Conservation (phyloP, 371 early-diverging fungal species). For the Capillidium heterosporum region DNA sequence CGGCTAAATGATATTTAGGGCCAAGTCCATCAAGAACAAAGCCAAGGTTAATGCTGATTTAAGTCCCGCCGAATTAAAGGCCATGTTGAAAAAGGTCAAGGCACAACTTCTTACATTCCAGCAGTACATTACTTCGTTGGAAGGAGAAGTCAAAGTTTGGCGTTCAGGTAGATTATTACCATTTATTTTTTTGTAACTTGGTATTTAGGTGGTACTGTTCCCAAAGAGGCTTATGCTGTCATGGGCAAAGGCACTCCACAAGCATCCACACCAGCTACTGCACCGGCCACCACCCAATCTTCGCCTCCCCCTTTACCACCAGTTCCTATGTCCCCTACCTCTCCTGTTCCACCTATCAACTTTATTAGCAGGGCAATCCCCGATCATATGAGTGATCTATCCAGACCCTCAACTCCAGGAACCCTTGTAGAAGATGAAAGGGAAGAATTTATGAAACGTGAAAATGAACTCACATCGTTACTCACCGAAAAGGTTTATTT, state of each 20-base stretch:
- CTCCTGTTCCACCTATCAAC: constrained; percentile 5
- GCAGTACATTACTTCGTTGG: constrained; percentile 60
- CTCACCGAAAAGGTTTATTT: constrained; percentile 61
- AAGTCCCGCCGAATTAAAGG: constrained; percentile 82
- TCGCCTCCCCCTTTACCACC: constrained; percentile 5
- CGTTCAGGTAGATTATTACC: constrained; percentile 26
- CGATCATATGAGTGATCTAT: constrained; percentile 11
- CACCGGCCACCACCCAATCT: constrained; percentile 4
- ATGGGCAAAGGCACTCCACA: constrained; percentile 27
- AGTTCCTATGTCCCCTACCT: constrained; percentile 11
- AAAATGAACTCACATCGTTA: constrained; percentile 83
- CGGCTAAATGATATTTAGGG: constrained; percentile 19
- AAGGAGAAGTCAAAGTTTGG: constrained; percentile 78
- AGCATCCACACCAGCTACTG: constrained; percentile 8
- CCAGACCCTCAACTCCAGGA: constrained; percentile 60
- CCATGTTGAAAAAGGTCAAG: constrained; percentile 72
- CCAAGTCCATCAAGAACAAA: constrained; percentile 97
- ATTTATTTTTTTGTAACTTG: not conserved
- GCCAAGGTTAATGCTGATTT: constrained; percentile 93
- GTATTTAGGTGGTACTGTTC: constrained; percentile 37
- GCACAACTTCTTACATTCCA: constrained; percentile 58
- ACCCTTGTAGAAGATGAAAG: constrained; percentile 72
- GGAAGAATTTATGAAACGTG: constrained; percentile 80
- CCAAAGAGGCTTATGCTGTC: constrained; percentile 51
- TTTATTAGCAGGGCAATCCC: constrained; percentile 1